These are phyloP conservation scores for Pythium chondricola DNA, from an alignment of 352 stramenopile genomes.

Conservation along the genomic window DNA sequence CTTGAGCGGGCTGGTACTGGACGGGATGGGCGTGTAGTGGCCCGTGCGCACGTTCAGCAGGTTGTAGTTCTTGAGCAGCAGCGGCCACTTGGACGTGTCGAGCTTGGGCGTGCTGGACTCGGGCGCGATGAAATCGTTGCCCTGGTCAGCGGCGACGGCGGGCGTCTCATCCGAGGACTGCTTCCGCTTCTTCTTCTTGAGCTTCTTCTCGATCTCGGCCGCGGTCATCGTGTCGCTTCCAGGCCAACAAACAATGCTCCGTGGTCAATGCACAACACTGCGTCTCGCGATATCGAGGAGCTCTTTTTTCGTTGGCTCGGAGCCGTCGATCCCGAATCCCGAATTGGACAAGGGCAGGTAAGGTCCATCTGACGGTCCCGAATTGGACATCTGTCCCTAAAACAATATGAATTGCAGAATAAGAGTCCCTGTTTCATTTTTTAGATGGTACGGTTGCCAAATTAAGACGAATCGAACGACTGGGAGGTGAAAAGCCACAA, in stretches of 20 bases:
- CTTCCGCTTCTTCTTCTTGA: conserved; percentile 89
- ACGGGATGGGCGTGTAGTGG: conserved; percentile 99
- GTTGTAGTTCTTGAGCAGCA: conserved; percentile 99
- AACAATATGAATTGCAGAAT: conserved; percentile 15
- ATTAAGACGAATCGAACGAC: conserved; percentile 15
- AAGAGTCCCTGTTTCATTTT: background rate
- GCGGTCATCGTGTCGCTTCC: conserved; percentile 41
- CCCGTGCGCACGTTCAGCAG: conserved; percentile 97
- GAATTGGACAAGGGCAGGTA: conserved; percentile 9
- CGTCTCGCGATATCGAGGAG: background rate
- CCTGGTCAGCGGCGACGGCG: conserved; percentile 10
- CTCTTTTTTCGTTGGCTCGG: conserved; percentile 23
- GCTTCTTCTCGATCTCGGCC: conserved; percentile 74
- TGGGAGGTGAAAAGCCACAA: conserved; percentile 23
- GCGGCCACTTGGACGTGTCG: conserved; percentile 97
- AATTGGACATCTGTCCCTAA: conserved; percentile 8
- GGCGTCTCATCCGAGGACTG: conserved; percentile 34
- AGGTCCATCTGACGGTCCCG: conserved; percentile 7
- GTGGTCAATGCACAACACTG: background rate
- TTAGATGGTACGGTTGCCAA: conserved; percentile 3
- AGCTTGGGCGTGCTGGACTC: conserved; percentile 85
- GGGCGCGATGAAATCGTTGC: conserved; percentile 74
- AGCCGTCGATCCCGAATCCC: conserved; percentile 24
- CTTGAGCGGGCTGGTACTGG: conserved; percentile 94
- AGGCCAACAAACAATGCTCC: too few species aligned